These are phyloP conservation scores for Phlebiopsis gigantea DNA, from an alignment of 768 basidiomycete species.

Conservation along the genomic window DNA sequence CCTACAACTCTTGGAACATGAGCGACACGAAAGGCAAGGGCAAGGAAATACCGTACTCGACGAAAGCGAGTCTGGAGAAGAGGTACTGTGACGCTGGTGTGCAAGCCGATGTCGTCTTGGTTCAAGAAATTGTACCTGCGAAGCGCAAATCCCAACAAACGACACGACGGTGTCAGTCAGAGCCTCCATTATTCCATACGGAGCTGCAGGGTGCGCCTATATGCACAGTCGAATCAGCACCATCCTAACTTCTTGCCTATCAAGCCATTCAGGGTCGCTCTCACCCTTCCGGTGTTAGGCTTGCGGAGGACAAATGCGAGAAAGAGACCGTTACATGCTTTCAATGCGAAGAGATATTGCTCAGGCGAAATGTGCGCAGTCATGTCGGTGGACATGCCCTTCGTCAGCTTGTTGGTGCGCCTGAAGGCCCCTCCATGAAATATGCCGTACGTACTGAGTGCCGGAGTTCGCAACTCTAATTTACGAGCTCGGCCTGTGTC, in stretches of 20 bases:
- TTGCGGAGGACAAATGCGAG: neutral
- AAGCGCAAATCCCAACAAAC: neutral
- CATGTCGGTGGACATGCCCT: slow-evolving; percentile 1
- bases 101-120: neutral
- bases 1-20: neutral
- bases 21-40: neutral
- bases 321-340: neutral
- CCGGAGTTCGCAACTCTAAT: neutral
- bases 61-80: neutral
- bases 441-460: neutral
- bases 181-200: neutral
- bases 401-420: neutral
- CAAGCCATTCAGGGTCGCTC: neutral
- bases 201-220: neutral
- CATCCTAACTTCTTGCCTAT: neutral
- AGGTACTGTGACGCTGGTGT: neutral
- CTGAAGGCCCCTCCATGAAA: neutral
- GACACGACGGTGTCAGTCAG: neutral
- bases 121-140: neutral
- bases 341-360: neutral
- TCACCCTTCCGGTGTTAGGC: neutral
- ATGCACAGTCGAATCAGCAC: neutral
- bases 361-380: neutral
- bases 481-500: neutral
- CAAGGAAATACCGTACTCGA: neutral